A percentile compares a stretch with the other conserved stretches of the same genome.
Evolutionary conservation across 495 filamentous ascomycete species (phyloP).

Genomic region (Neurospora terricola): DNA sequence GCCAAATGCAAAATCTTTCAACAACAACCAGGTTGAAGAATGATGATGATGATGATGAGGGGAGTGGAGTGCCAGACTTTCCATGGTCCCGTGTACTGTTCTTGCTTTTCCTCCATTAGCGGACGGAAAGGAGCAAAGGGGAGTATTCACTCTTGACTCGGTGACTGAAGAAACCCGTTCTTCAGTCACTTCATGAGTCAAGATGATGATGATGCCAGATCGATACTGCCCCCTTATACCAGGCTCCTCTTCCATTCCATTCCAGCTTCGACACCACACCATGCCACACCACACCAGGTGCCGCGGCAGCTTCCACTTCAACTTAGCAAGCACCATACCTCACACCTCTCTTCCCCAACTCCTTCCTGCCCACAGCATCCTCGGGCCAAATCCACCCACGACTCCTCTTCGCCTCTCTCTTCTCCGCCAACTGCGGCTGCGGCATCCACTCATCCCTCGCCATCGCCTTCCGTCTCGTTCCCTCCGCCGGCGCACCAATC

Average conservation of each 20-base stretch:
- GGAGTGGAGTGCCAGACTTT: neutral
- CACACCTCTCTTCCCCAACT: conserved; percentile 47
- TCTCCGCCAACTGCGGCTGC: conserved; percentile 70
- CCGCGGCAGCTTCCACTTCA: neutral
- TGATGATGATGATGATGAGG: neutral
- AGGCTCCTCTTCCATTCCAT: neutral
- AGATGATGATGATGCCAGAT: neutral
- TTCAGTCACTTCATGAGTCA: neutral
- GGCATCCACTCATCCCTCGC: conserved; percentile 80
- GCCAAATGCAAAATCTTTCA: neutral
- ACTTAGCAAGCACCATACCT: conserved; percentile 35
- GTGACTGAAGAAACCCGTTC: neutral
- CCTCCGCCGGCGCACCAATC: conserved; percentile 69
- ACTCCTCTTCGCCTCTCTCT: conserved; percentile 68
- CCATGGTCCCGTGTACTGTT: neutral
- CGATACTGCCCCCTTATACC: neutral
- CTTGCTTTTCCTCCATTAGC: neutral
- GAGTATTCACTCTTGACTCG: neutral
- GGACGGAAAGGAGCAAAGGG: neutral
- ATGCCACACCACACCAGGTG: neutral
- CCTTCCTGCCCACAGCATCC: conserved; percentile 48
- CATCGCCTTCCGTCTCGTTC: conserved; percentile 61
- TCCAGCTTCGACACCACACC: neutral
- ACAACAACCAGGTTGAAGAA: neutral
- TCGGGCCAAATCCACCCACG: conserved; percentile 80